Evolutionary conservation across 1,284 basidiomycete genomes (phyloP), one percentile per base, ranked within the genome.

Genomic region (Bjerkandera adusta): DNA sequence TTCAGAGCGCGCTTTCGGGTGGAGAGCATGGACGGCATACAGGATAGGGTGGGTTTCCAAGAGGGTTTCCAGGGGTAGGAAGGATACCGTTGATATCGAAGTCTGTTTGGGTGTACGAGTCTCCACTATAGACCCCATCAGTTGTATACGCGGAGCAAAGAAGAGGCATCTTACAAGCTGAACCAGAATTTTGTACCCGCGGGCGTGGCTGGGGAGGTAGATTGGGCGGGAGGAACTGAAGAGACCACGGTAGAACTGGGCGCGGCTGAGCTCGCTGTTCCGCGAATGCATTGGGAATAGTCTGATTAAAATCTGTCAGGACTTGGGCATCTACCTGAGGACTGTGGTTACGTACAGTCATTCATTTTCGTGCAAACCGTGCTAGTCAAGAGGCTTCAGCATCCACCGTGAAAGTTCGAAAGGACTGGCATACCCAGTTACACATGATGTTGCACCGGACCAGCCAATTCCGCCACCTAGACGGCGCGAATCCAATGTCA

Each of bases 41-140:
- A 1, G 79, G 78, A 57, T 76, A 81, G 0, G 70, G 61, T 3
- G 79, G 79, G 57, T 82, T 82, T 1, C 79, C 79, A 30, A 81
- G 57, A 0, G 77, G 72, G 57, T 81, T 81, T 1, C 68, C 71
- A 3, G 61, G 43, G 20, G 65, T 53, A 1, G 79, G 79, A 3
- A 73, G 61, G 3, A 64, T 64, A 15, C 66, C 63, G 25, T 57
- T 70, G 21, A 65, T 59, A 33, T 60, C 57, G 63, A 81, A 82
- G 1, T 70, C 71, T 0, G 77, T 80, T 57, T 75, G 71, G 1
- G 77, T 76, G 62, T 79, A 80, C 4, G 77, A 79, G 55, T 81
- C 78, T n/a, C 78, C 78, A 54, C 78, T 80, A 24, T 21, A 36
- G n/a, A 20, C 11, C 36, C 50, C 13, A 51, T 30, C 26, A 41